phyloP scores from a whole-genome alignment of 257 asterid genomes.

The Nicotiana obtusifolia region DNA sequence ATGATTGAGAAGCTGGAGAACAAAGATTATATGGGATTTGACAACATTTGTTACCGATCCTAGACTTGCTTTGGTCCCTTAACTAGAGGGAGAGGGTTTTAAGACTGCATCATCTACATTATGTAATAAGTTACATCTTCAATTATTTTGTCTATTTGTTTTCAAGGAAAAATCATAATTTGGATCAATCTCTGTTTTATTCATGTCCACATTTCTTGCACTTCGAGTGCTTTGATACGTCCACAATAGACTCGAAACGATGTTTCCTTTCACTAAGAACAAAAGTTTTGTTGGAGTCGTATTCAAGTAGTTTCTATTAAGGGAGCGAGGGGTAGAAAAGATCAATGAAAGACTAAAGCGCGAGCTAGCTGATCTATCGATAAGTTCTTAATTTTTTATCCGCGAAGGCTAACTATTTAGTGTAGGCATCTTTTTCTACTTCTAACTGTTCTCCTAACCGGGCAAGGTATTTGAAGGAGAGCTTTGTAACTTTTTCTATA shows the following conservation, averaged over 20 bases:
- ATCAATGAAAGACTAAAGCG: too few species aligned
- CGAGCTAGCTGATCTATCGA: too few species aligned
- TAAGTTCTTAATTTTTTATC: too few species aligned
- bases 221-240: background rate
- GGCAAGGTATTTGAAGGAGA: too few species aligned
- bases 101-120: background rate
- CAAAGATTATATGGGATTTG: constrained; percentile 35
- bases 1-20: constrained; percentile 33
- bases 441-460: too few species aligned
- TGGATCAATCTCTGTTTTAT: background rate
- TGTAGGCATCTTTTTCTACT: too few species aligned
- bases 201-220: background rate
- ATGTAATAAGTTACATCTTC: background rate
- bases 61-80: background rate
- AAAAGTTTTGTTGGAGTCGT: background rate
- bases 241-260: background rate
- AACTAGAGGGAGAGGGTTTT: background rate
- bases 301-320: background rate
- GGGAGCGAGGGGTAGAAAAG: background rate
- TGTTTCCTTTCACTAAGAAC: background rate
- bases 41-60: constrained; percentile 20
- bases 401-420: too few species aligned
- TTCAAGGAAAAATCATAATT: background rate
- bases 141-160: background rate
- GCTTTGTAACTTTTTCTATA: too few species aligned